These are phyloP conservation scores for Xylariaceae sp. DNA, from an alignment of 2,329 filamentous ascomycete genomes.

Conservation along the genomic window DNA sequence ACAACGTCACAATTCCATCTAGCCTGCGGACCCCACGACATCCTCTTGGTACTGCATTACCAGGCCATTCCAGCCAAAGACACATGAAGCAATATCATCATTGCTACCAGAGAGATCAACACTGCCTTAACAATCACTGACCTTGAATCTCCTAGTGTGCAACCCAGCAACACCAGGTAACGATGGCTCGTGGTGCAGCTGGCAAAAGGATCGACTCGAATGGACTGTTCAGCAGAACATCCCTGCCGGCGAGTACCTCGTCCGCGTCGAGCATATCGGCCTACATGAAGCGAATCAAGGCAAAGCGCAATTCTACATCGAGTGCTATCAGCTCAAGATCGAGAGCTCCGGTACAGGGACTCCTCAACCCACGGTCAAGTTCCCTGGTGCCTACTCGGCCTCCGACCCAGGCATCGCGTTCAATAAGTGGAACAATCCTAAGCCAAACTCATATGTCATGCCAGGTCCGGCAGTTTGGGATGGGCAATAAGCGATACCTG, in stretches of 20 bases:
- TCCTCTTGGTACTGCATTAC: too few relatives aligned
- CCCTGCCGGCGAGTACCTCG: slow-evolving; percentile 42
- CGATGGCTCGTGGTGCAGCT: too few relatives aligned
- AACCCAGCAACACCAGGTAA: too few relatives aligned
- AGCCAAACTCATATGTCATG: slow-evolving; percentile 39
- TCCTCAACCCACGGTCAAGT: slow-evolving; percentile 28
- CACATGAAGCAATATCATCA: slow-evolving; percentile 16
- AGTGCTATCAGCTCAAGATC: slow-evolving; percentile 33
- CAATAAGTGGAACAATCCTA: slow-evolving; percentile 47
- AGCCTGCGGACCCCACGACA: too few relatives aligned
- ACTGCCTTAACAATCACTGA: too few relatives aligned
- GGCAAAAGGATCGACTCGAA: neutral
- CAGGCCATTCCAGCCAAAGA: too few relatives aligned
- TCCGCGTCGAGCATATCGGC: slow-evolving; percentile 45
- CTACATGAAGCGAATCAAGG: slow-evolving; percentile 40
- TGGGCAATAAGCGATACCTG: too few relatives aligned
- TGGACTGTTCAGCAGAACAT: too few relatives aligned
- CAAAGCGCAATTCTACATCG: slow-evolving; percentile 32
- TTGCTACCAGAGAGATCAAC: too few relatives aligned
- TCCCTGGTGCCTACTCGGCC: slow-evolving; percentile 45
- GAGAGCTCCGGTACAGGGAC: slow-evolving; percentile 30
- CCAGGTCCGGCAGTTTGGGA: slow-evolving; percentile 46
- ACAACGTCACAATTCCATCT: too few relatives aligned
- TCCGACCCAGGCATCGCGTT: slow-evolving; percentile 46
- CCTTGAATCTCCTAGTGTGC: too few relatives aligned